phyloP scores from a whole-genome alignment of 192 early-diverging fungal genomes.

The Coemansia sp. region DNA sequence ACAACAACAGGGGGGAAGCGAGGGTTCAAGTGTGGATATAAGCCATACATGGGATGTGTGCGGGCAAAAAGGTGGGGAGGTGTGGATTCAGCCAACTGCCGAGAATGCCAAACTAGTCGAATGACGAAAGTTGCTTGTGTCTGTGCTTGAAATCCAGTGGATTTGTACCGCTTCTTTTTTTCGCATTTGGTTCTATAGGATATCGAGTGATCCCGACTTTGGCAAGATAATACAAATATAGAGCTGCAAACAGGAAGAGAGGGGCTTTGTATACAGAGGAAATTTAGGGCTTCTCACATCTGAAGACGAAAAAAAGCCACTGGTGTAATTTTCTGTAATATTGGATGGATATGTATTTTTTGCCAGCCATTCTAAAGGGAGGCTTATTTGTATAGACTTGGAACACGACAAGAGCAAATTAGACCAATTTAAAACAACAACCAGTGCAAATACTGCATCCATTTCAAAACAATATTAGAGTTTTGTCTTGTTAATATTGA shows the following conservation, averaged over 20 bases:
- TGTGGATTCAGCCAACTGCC: neutral
- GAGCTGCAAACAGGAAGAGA: neutral
- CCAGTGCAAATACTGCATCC: neutral
- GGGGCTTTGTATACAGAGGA: neutral
- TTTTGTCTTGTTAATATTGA: constrained; percentile 1
- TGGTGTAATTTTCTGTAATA: neutral
- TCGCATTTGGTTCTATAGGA: too few species aligned
- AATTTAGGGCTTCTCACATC: neutral
- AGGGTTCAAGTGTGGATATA: constrained; percentile 1
- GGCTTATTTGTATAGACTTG: neutral
- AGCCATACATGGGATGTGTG: neutral
- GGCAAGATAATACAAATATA: neutral
- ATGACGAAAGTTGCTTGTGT: neutral
- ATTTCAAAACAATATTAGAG: neutral
- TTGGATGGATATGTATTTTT: neutral
- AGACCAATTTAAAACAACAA: neutral
- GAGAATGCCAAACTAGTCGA: too few species aligned
- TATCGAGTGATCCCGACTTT: too few species aligned
- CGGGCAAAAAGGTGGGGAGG: neutral
- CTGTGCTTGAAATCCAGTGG: neutral
- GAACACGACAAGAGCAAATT: neutral
- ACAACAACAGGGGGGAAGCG: neutral
- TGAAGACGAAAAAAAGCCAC: neutral
- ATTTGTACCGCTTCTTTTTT: too few species aligned
- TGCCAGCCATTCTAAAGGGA: neutral